phyloP scores from a whole-genome alignment of 495 filamentous ascomycete species.

The Hypoxylon lenormandii region DNA sequence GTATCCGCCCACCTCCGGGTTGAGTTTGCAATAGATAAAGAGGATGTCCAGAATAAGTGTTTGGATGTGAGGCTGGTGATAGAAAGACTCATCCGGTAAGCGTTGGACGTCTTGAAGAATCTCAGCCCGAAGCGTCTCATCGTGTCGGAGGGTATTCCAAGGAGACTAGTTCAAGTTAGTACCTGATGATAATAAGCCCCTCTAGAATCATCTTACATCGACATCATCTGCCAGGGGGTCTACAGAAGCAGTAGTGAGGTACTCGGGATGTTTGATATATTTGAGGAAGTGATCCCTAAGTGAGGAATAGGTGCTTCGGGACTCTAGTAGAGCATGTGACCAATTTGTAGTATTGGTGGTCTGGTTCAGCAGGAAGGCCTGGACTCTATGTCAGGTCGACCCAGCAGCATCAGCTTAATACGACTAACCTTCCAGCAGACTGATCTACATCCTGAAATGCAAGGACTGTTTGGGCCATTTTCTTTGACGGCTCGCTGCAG shows the following conservation, averaged over 20 bases:
- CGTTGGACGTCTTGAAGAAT: slow-evolving; percentile 96
- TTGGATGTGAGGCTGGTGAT: slow-evolving; percentile 82
- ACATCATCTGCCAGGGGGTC: slow-evolving; percentile 91
- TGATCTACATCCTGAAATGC: slow-evolving; percentile 79
- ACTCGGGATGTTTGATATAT: slow-evolving; percentile 83
- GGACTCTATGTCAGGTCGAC: slow-evolving; percentile 22
- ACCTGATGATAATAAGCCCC: not conserved
- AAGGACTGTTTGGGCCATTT: slow-evolving; percentile 69
- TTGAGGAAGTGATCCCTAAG: slow-evolving; percentile 79
- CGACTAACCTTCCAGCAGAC: slow-evolving; percentile 88
- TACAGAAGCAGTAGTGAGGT: slow-evolving; percentile 71
- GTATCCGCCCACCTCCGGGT: slow-evolving; percentile 83
- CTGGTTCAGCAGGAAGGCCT: slow-evolving; percentile 86
- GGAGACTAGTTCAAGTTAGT: slow-evolving; percentile 73
- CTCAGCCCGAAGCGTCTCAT: slow-evolving; percentile 85
- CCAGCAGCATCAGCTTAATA: slow-evolving; percentile 18
- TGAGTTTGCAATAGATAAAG: slow-evolving; percentile 94
- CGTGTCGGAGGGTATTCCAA: slow-evolving; percentile 84
- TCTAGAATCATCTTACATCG: slow-evolving; percentile 66
- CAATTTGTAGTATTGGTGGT: slow-evolving; percentile 74
- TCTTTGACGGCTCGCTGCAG: slow-evolving; percentile 73
- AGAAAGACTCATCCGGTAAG: slow-evolving; percentile 91
- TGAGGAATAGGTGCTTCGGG: slow-evolving; percentile 77
- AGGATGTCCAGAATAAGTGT: slow-evolving; percentile 85
- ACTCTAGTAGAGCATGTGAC: slow-evolving; percentile 72